Base-by-base conservation (phyloP, 2,329 filamentous ascomycete species). In the Penicillium griseofulvum region DNA sequence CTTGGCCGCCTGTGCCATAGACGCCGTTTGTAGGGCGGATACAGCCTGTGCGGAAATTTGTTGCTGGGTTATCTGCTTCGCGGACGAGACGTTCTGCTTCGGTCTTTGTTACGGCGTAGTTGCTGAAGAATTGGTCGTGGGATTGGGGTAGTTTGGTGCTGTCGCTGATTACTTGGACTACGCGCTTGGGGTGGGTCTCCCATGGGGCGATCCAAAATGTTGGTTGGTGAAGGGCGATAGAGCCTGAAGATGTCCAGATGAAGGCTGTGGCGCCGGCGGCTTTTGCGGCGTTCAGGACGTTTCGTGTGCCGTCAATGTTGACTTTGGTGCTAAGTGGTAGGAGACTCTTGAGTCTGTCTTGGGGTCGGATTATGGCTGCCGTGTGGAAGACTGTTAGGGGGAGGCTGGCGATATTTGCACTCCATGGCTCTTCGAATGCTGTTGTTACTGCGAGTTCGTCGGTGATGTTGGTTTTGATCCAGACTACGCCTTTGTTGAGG, bases 341-440 rank as follows among this genome's bases (percentile, higher is more conserved):
- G 31, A 80, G 71, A 31, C 73, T 67, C 43, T 66, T 63, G 47
- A 75, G 73, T 7, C 82, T 77, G 52, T 84, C 81, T 16, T 73
- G 75, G 0, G 80, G 76, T 11, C 80, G 72, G 55, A 85, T 83
- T 5, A 78, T 73, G 1, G 82, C 82, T 2, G 81, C 82, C 0
- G 79, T 83, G 69, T 85, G 82, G 62, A 81, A 83, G 14, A 85
- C 81, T 1, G 81, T 83, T 24, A 85, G 68, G 1, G 82, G 81
- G 4, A 79, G 71, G 5, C 67, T 44, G 5, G 76, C 71, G 5
- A 76, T 71, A 1, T 67, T 65, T 2, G 66, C 46, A 2, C 75
- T 70, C 82, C 83, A 85, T 5, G 77, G 71, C 22, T 71, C 68
- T 6, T 70, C 65, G 53, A 85, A 83, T 16, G 81, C 80, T 0